Evolutionary conservation across 805 yeast genomes (phyloP).

Genomic region (Ogataea pini): DNA sequence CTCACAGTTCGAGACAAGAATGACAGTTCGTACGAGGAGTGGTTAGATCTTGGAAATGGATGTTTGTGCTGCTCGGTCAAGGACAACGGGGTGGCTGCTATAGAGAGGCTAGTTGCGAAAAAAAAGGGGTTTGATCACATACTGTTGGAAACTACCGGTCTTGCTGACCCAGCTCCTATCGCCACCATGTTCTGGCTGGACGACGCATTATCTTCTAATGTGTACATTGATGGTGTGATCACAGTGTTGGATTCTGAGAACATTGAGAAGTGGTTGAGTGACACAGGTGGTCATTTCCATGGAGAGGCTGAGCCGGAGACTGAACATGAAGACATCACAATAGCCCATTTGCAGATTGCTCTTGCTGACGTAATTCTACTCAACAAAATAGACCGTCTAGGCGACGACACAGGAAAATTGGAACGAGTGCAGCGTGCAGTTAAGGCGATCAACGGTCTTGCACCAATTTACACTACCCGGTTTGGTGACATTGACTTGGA

Average conservation of each 20-base stretch:
- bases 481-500: conserved; percentile 75
- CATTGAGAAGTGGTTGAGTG: conserved; percentile 65
- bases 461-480: conserved; percentile 65
- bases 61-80: conserved; percentile 96
- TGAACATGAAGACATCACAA: conserved; percentile 51
- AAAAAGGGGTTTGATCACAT: conserved; percentile 79
- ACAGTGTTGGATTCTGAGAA: conserved; percentile 82
- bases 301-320: conserved; percentile 34
- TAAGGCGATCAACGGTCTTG: conserved; percentile 60
- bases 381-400: conserved; percentile 71
- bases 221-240: conserved; percentile 87
- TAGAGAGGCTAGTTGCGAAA: conserved; percentile 78
- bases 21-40: conserved; percentile 70
- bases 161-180: conserved; percentile 97
- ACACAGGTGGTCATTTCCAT: conserved; percentile 71
- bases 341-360: conserved; percentile 89
- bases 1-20: conserved; percentile 63
- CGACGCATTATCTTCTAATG: conserved; percentile 78
- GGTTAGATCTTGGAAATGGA: conserved; percentile 97
- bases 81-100: conserved; percentile 92
- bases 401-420: conserved; percentile 23
- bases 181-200: conserved; percentile 98
- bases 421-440: conserved; percentile 40
- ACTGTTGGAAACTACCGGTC: conserved; percentile 90
- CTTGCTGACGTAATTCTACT: conserved; percentile 80